Conservation (phyloP, 1,139 yeast genomes). For the Magnusiomyces suaveolens region DNA sequence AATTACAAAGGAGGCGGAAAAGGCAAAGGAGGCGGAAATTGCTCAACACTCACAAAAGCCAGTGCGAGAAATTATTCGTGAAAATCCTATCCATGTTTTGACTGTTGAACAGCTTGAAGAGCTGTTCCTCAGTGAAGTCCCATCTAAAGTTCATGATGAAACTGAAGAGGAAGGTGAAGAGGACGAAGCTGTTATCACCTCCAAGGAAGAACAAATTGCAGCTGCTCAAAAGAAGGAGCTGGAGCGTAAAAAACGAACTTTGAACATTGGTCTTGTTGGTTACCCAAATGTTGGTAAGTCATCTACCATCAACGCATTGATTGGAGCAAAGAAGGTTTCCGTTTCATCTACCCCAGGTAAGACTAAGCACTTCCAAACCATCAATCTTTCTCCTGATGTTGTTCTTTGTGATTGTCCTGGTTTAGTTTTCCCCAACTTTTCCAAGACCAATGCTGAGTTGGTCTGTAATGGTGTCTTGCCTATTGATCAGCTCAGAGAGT, state of each 20-base stretch:
- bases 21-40: conserved; percentile 6
- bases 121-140: conserved; percentile 71
- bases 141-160: conserved; percentile 43
- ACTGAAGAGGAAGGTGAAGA: conserved; percentile 18
- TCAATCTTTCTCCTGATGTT: conserved; percentile 71
- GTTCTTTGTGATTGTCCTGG: conserved; percentile 98
- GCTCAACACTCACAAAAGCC: conserved; percentile 4
- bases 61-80: conserved; percentile 13
- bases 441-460: conserved; percentile 90
- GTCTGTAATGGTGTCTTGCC: conserved; percentile 98
- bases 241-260: conserved; percentile 43
- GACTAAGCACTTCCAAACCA: conserved; percentile 97
- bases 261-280: conserved; percentile 93
- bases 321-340: conserved; percentile 92
- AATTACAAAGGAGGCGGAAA: conserved; percentile 9
- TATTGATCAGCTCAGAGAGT: conserved; percentile 90
- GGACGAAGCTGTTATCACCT: conserved; percentile 4
- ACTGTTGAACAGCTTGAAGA: conserved; percentile 78
- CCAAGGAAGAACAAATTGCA: not conserved
- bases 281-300: conserved; percentile 91
- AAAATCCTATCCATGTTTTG: conserved; percentile 56
- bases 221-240: not conserved
- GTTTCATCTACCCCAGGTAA: conserved; percentile 98
- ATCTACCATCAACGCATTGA: conserved; percentile 88
- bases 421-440: conserved; percentile 95